Evolutionary conservation across 306 rosid species (phyloP).

Genomic region (Comarum palustre): DNA sequence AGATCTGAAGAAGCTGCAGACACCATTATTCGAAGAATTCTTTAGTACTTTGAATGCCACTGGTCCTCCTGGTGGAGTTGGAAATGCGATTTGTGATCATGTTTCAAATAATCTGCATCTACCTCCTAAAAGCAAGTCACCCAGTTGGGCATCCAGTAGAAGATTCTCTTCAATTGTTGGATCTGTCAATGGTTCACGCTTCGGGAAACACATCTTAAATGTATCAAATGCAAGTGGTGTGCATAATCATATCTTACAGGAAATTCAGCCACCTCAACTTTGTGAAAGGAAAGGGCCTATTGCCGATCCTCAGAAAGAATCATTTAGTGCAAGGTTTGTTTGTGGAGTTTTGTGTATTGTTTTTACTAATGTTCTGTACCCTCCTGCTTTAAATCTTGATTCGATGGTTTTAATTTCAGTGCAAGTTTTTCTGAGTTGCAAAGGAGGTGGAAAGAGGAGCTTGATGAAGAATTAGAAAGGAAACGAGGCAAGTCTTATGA

Average conservation of each 20-base stretch:
- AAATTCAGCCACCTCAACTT: conserved; percentile 68
- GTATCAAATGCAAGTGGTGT: conserved; percentile 37
- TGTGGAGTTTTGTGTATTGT: conserved; percentile 19
- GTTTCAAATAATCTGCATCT: conserved; percentile 41
- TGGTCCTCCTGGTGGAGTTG: conserved; percentile 38
- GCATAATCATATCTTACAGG: conserved; percentile 59
- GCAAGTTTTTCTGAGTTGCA: conserved; percentile 65
- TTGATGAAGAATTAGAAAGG: conserved; percentile 70
- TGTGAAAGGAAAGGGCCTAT: conserved; percentile 54
- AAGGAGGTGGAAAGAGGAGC: conserved; percentile 90
- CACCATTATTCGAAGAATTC: conserved; percentile 86
- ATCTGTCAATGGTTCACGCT: conserved; percentile 40
- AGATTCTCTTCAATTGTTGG: conserved; percentile 51
- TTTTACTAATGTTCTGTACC: conserved; percentile 18
- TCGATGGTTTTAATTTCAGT: conserved; percentile 38
- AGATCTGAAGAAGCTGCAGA: conserved; percentile 79
- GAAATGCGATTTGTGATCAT: conserved; percentile 37
- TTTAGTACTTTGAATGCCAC: conserved; percentile 50
- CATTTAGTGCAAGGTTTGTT: conserved; percentile 51
- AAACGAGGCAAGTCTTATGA: conserved; percentile 57
- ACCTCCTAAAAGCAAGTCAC: conserved; percentile 62
- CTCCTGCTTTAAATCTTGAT: not conserved
- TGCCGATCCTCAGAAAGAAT: conserved; percentile 42
- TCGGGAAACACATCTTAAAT: conserved; percentile 40
- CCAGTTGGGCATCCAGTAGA: conserved; percentile 50